Percentiles rank a stretch among this genome's conserved stretches.
phyloP scores from a whole-genome alignment of 306 rosid species.

The Acacia crassicarpa region DNA sequence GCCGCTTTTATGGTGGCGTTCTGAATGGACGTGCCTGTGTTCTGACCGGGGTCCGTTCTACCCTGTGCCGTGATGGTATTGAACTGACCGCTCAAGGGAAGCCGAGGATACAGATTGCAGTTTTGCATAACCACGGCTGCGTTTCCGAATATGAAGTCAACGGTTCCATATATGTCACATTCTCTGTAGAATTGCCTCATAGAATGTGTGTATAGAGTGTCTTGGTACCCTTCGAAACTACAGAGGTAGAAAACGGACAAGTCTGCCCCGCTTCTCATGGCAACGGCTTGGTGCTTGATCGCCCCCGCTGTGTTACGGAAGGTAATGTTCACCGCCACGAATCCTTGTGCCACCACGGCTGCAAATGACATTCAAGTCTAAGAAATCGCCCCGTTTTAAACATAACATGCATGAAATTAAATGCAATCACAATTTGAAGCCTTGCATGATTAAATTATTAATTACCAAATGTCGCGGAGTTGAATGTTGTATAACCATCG shows the following conservation, averaged over 20 bases:
- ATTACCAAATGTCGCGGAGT: constrained; percentile 77
- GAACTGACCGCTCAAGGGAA: constrained; percentile 44
- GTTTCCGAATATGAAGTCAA: constrained; percentile 57
- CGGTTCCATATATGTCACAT: constrained; percentile 52
- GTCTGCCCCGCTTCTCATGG: constrained; percentile 46
- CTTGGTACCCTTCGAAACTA: constrained; percentile 60
- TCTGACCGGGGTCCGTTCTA: constrained; percentile 49
- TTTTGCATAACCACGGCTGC: constrained; percentile 48
- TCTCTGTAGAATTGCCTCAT: constrained; percentile 51
- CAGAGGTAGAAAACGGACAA: constrained; percentile 47
- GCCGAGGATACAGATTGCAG: constrained; percentile 46
- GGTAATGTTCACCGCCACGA: constrained; percentile 53
- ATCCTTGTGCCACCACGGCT: constrained; percentile 75
- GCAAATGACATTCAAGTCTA: constrained; percentile 19
- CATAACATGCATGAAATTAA: neutral
- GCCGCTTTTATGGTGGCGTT: constrained; percentile 36
- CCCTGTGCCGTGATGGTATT: constrained; percentile 58
- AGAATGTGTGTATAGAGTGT: constrained; percentile 53
- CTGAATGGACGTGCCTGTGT: constrained; percentile 43
- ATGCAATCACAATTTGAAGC: neutral
- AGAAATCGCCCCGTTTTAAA: neutral
- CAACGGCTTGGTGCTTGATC: constrained; percentile 52
- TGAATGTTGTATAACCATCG: constrained; percentile 79
- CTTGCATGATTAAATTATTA: neutral
- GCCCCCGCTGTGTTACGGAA: constrained; percentile 54